These are phyloP conservation scores for Huntiella bhutanensis DNA, from an alignment of 2,329 filamentous ascomycete genomes.

Conservation along the genomic window DNA sequence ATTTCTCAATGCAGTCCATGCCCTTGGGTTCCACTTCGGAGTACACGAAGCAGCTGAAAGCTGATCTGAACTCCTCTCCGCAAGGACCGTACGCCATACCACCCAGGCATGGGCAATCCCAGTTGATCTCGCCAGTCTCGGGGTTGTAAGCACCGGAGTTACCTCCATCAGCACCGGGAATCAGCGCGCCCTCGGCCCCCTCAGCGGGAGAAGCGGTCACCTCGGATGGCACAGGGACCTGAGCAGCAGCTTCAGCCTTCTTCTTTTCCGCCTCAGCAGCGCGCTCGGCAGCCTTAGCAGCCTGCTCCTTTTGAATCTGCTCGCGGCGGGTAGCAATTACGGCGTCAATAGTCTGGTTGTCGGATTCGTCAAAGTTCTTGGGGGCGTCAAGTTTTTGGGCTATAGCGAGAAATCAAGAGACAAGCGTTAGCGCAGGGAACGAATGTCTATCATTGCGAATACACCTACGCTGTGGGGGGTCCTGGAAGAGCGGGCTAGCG, in stretches of 20 bases:
- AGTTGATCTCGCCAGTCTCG: conserved; percentile 98
- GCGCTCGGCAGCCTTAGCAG: conserved; percentile 13
- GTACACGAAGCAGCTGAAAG: conserved; percentile 97
- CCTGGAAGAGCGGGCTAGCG: conserved; percentile 71
- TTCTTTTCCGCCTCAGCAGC: conserved; percentile 16
- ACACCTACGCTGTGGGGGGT: conserved; percentile 49
- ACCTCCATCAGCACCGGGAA: conserved; percentile 24
- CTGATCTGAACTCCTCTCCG: conserved; percentile 83
- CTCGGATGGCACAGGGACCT: background rate
- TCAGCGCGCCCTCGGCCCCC: conserved; percentile 10
- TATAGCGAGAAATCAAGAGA: background rate
- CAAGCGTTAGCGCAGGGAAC: background rate
- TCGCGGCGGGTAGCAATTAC: conserved; percentile 44
- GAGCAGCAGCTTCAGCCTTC: conserved; percentile 6
- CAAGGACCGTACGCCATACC: conserved; percentile 96
- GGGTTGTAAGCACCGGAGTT: conserved; percentile 71
- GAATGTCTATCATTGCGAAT: background rate
- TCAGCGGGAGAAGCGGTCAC: conserved; percentile 8
- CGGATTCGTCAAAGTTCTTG: conserved; percentile 32
- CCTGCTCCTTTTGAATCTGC: conserved; percentile 22
- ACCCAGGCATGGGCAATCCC: conserved; percentile 94
- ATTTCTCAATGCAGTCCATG: conserved; percentile 93
- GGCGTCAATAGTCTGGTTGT: conserved; percentile 46
- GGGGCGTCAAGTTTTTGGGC: conserved; percentile 8
- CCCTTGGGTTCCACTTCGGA: conserved; percentile 90